phyloP scores from a whole-genome alignment of 371 early-diverging fungal genomes.

The Mortierella sp. region DNA sequence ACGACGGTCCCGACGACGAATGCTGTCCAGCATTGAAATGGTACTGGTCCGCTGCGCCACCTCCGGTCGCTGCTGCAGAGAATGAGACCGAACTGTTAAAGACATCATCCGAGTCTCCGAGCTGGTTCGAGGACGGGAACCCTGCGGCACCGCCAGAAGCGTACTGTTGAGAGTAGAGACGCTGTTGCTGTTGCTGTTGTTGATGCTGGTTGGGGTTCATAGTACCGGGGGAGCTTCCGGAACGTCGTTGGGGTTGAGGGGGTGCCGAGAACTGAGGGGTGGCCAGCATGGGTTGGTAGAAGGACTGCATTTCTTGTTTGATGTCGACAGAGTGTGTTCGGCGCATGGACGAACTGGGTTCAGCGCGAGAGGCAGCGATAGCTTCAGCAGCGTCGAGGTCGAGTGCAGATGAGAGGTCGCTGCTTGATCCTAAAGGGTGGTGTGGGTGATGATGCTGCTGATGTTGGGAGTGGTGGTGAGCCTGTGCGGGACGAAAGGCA shows the following conservation, averaged over 20 bases:
- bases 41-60: conserved; percentile 13
- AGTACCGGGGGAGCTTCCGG: conserved; percentile 32
- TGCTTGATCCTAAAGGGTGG: conserved; percentile 22
- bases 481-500: conserved; percentile 29
- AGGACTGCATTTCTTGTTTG: conserved; percentile 37
- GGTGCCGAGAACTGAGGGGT: conserved; percentile 20
- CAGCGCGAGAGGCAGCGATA: conserved; percentile 22
- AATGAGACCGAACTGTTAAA: conserved; percentile 26
- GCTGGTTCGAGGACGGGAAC: conserved; percentile 7
- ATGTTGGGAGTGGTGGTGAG: conserved; percentile 19
- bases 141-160: conserved; percentile 6
- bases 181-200: not conserved
- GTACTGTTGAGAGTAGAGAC: conserved; percentile 33
- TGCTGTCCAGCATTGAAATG: conserved; percentile 21
- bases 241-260: conserved; percentile 23
- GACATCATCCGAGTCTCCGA: conserved; percentile 29
- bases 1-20: not conserved
- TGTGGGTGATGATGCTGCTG: conserved; percentile 22
- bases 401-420: conserved; percentile 22
- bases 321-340: conserved; percentile 45
- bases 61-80: not conserved
- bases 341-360: conserved; percentile 20
- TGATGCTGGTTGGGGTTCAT: not conserved
- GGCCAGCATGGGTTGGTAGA: conserved; percentile 38
- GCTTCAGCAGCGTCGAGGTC: conserved; percentile 25